A percentile compares a stretch with the other conserved stretches of the same genome.
Evolutionary conservation across 495 filamentous ascomycete species (phyloP).

Genomic region (Rhypophila decipiens): DNA sequence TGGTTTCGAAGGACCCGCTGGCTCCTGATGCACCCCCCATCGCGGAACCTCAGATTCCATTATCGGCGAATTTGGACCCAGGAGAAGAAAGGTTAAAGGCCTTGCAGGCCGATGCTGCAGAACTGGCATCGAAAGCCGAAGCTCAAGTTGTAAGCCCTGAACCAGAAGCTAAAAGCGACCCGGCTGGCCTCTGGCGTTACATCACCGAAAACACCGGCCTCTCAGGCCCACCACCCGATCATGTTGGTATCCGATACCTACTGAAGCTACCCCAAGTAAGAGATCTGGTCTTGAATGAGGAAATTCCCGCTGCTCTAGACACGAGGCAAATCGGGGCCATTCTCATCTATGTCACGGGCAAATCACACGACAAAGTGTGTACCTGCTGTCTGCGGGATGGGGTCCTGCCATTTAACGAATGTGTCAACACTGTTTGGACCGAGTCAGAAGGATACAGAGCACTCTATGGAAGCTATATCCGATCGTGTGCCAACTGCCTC

Average conservation of each 20-base stretch:
- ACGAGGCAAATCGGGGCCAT: not conserved
- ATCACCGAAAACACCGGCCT: not conserved
- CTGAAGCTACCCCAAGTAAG: not conserved
- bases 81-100: not conserved
- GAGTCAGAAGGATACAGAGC: not conserved
- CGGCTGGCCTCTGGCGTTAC: not conserved
- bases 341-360: not conserved
- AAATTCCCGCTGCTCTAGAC: not conserved
- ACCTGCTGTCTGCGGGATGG: not conserved
- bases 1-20: slow-evolving; percentile 8
- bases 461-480: not conserved
- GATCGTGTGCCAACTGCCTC: not conserved
- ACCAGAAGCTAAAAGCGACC: not conserved
- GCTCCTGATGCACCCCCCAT: slow-evolving; percentile 3
- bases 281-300: not conserved
- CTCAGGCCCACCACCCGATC: not conserved
- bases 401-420: not conserved
- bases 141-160: too few species aligned
- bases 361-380: not conserved
- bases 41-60: slow-evolving; percentile 2
- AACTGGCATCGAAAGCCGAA: too few species aligned
- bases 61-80: not conserved
- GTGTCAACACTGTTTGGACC: not conserved
- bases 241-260: not conserved
- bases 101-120: not conserved